Percentiles rank a stretch among this genome's conserved stretches.
phyloP scores from a whole-genome alignment of 805 yeast species.

The Cyberlindnera mississippiensis region DNA sequence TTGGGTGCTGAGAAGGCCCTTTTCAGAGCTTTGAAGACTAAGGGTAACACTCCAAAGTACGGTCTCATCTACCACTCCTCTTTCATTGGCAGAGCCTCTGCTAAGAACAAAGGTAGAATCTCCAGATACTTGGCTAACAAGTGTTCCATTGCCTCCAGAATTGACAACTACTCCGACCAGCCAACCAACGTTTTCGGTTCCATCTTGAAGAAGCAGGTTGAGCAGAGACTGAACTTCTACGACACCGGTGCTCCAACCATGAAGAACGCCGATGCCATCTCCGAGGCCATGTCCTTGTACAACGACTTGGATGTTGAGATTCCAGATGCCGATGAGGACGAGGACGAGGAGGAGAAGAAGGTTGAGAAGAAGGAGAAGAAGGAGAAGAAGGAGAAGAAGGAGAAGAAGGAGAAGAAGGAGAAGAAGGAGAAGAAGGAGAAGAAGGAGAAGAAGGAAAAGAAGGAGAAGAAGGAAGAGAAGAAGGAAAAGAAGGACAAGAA shows the following conservation, averaged over 20 bases:
- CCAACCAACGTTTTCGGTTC: slow-evolving; percentile 89
- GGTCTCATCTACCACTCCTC: slow-evolving; percentile 97
- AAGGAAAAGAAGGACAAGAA: slow-evolving; percentile 26
- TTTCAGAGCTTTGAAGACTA: slow-evolving; percentile 97
- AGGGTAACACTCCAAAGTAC: slow-evolving; percentile 97
- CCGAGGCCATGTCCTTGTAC: slow-evolving; percentile 76
- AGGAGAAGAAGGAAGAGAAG: slow-evolving; percentile 35
- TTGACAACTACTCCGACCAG: slow-evolving; percentile 94
- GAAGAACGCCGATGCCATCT: slow-evolving; percentile 92
- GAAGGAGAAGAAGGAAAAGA: slow-evolving; percentile 46
- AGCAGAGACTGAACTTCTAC: slow-evolving; percentile 93
- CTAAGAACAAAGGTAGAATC: slow-evolving; percentile 98
- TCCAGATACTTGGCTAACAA: slow-evolving; percentile 98
- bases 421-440: slow-evolving; percentile 49
- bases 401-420: slow-evolving; percentile 48
- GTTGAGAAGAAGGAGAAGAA: slow-evolving; percentile 38
- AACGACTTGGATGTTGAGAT: slow-evolving; percentile 44
- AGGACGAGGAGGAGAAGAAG: slow-evolving; percentile 36
- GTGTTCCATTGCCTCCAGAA: slow-evolving; percentile 98
- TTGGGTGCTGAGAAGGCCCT: slow-evolving; percentile 99
- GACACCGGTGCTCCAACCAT: slow-evolving; percentile 96
- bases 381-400: slow-evolving; percentile 45
- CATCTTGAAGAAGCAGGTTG: slow-evolving; percentile 93
- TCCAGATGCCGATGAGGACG: slow-evolving; percentile 35
- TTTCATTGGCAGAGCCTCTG: slow-evolving; percentile 92